Evolutionary conservation across 192 early-diverging fungal genomes (phyloP).

Genomic region (Coemansia sp.): DNA sequence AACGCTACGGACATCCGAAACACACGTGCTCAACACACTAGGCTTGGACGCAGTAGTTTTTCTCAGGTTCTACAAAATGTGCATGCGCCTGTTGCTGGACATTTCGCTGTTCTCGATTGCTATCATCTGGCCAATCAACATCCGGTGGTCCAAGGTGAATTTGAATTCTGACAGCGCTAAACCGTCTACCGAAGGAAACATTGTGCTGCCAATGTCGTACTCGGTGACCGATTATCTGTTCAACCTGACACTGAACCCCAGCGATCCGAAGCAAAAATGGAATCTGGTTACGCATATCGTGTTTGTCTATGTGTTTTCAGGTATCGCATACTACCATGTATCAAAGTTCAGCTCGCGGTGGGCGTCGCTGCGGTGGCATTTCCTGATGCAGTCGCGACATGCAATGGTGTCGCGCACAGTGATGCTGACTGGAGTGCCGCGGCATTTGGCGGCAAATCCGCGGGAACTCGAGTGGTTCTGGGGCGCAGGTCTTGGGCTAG

Average conservation of each 20-base stretch:
- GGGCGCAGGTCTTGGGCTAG: slow-evolving; percentile 58
- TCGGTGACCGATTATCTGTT: slow-evolving; percentile 53
- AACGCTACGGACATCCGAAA: slow-evolving; percentile 51
- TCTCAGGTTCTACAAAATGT: slow-evolving; percentile 56
- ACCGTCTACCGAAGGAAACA: background rate
- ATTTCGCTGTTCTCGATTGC: slow-evolving; percentile 37
- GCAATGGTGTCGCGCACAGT: slow-evolving; percentile 62
- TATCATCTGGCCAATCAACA: slow-evolving; percentile 54
- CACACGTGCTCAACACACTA: slow-evolving; percentile 53
- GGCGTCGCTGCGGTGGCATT: slow-evolving; percentile 57
- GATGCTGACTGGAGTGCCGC: slow-evolving; percentile 68
- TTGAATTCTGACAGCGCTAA: slow-evolving; percentile 3
- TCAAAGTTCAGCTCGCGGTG: slow-evolving; percentile 52
- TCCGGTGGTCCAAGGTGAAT: slow-evolving; percentile 47
- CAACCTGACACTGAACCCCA: slow-evolving; percentile 42
- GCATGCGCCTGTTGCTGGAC: slow-evolving; percentile 47
- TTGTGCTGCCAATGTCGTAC: slow-evolving; percentile 22
- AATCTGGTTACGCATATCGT: slow-evolving; percentile 50
- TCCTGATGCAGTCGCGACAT: slow-evolving; percentile 50
- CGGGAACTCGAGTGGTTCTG: slow-evolving; percentile 69
- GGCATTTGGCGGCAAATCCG: slow-evolving; percentile 50
- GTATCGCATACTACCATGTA: slow-evolving; percentile 53
- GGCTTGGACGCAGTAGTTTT: slow-evolving; percentile 56
- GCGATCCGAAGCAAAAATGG: slow-evolving; percentile 40
- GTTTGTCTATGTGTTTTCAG: slow-evolving; percentile 53